These are phyloP conservation scores for Rubia tinctorum DNA, from an alignment of 305 asterid genomes.

Conservation along the genomic window DNA sequence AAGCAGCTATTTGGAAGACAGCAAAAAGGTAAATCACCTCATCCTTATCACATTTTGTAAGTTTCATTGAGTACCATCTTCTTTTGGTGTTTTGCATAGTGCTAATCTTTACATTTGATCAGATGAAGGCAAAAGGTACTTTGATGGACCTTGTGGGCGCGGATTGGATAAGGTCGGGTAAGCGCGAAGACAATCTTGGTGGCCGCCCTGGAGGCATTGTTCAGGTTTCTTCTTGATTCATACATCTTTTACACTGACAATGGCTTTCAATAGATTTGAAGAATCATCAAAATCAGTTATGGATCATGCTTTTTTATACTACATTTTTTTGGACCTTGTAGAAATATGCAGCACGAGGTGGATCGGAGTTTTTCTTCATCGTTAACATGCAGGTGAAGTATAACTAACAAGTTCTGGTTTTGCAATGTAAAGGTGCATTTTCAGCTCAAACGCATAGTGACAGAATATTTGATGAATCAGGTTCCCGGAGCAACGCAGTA, in stretches of 20 bases:
- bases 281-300: not conserved
- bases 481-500: constrained; percentile 67
- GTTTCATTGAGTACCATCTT: not conserved
- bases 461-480: constrained; percentile 28
- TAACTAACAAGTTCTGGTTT: not conserved
- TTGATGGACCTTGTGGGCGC: constrained; percentile 80
- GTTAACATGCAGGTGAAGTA: constrained; percentile 69
- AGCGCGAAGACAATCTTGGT: constrained; percentile 75
- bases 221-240: constrained; percentile 40
- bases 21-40: constrained; percentile 50
- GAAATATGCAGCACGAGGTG: constrained; percentile 64
- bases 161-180: constrained; percentile 77
- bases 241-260: not conserved
- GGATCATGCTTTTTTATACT: constrained; percentile 15
- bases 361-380: constrained; percentile 71
- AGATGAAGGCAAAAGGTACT: constrained; percentile 74
- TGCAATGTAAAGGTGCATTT: not conserved
- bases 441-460: not conserved
- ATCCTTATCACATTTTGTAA: not conserved
- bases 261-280: not conserved
- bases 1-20: constrained; percentile 59
- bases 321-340: constrained; percentile 27
- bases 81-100: not conserved
- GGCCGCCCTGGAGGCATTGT: constrained; percentile 72
- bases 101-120: constrained; percentile 13